Evolutionary conservation across 768 basidiomycete species (phyloP), one percentile per base, ranked within the genome.

Genomic region (Chalciporus chontae): DNA sequence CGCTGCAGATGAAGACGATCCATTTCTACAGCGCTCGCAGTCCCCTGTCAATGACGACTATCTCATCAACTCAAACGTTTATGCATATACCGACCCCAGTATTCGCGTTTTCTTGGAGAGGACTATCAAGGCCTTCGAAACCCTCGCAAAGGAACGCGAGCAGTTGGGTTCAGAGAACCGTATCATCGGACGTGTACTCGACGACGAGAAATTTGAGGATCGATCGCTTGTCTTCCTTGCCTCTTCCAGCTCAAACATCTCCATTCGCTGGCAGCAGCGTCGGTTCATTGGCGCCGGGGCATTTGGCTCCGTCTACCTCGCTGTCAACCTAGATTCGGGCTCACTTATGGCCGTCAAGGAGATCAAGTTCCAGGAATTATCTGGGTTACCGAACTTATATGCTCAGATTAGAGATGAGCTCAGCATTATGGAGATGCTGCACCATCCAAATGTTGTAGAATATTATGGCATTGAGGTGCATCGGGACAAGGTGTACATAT

Each of bases 401-500:
- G 79, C 89, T 45, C 90, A 94, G 64, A 96, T 98, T 69, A 87
- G 84, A 66, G 94, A 98, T 65, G 96, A 99, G 70, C 83, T 96
- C 48, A 85, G 83, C 57, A 93, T 99, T 48, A 99, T 99, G 96
- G 92, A 94, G 68, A 87, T 98, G 83, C 77, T 98, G 21, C 90
- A 91, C 54, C 96, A 99, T 69, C 91, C 91, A 19, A 98, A 98
- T 62, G 89, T 98, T 37, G 96, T 98, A 45, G 94, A 97, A 69
- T 99, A 97, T 68, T 96, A 96, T 62, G 96, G 96, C 26, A 94
- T 99, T 58, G 96, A 99, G 70, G 95, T 98, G 2, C 95, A 97
- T 66, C 87, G 95, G 13, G 95, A 97, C 73, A 94, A 94, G 70
- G 93, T 98, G 15, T 98, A 95, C 71, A 97, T 98, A 54, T 98